Base-by-base conservation (phyloP, 208 protist genomes). In the Vickermania spadyakhi region DNA sequence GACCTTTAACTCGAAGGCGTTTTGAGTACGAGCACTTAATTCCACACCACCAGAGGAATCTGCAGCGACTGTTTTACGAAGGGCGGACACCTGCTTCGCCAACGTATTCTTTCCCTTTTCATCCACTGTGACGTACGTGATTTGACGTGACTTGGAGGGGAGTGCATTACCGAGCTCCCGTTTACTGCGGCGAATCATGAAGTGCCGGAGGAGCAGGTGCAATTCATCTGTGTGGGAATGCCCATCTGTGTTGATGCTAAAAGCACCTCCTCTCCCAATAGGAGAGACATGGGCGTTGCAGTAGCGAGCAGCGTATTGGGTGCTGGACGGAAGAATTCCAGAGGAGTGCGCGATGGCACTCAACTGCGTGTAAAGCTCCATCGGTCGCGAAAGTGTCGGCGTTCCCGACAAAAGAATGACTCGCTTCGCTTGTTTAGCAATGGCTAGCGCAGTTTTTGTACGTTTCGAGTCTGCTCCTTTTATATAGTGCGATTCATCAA, bases 401-500 rank as follows among this genome's bases (percentile, higher is more conserved):
- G 91, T 97, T 28, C 97, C 97, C 29, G 91, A 97, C 3, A 98
- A 72, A 7, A 99, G 68, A 50, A 99, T 60, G 18, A 90, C 75
- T 28, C 92, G 77, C 0, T 69, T 61, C 7, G 90, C 83, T 18
- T 55, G 62, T 21, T 79, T 61, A 57, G 97, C 85, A 13, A 98
- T 50, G 36, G 76, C 74, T n/a, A 96, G 67, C 7, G 97, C 77
- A 21, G 62, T 53, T 50, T 88, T 61, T 4, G 92, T 86, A n/a
- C 93, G 76, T 57, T 96, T 79, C 52, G 88, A 60, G 27, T 86
- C 86, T 0, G 66, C 70, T 28, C 75, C 84, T 60, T 99, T 99
- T 56, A 99, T 88, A 60, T 86, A 93, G 82, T 99, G 97, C 7
- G 86, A 91, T 79, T 99, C 97, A 77, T 99, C 97, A 18, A 89